These are phyloP conservation scores for Malus hybrid DNA, from an alignment of 331 rosid genomes.

Conservation along the genomic window DNA sequence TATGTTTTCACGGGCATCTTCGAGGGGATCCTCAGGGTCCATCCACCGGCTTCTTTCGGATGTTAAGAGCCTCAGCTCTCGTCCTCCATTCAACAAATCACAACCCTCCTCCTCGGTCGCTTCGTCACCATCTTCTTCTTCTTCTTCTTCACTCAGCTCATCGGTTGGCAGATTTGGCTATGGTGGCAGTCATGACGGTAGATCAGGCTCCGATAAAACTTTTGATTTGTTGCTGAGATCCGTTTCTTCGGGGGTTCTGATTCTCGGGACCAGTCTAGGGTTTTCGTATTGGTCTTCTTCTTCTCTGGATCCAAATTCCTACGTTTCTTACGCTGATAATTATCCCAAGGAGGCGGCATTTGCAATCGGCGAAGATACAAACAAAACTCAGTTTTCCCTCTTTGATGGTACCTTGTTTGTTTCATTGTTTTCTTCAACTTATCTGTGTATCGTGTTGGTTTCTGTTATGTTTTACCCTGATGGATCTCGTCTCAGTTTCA, in stretches of 20 bases:
- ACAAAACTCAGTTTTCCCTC: slow-evolving; percentile 30
- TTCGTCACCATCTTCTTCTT: slow-evolving; percentile 7
- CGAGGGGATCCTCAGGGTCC: slow-evolving; percentile 24
- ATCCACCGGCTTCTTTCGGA: background rate
- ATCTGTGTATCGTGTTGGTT: background rate
- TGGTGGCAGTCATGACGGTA: background rate
- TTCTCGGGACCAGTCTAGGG: slow-evolving; percentile 47
- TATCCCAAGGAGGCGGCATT: slow-evolving; percentile 7
- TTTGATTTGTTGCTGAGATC: slow-evolving; percentile 29
- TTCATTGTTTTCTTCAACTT: background rate
- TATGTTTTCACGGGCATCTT: slow-evolving; percentile 49
- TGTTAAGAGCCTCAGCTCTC: slow-evolving; percentile 17
- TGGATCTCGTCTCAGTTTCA: slow-evolving; percentile 23
- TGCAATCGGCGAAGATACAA: slow-evolving; percentile 6
- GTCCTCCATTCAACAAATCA: slow-evolving; percentile 26
- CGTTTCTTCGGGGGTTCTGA: slow-evolving; percentile 32
- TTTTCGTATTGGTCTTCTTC: slow-evolving; percentile 36
- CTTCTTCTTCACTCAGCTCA: slow-evolving; percentile 10
- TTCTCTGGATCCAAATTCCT: slow-evolving; percentile 16
- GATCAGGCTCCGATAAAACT: background rate
- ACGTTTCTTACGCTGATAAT: slow-evolving; percentile 35
- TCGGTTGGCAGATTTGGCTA: slow-evolving; percentile 3
- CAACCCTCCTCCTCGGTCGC: slow-evolving; percentile 16
- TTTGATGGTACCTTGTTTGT: slow-evolving; percentile 38
- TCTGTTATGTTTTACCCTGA: background rate